These are phyloP conservation scores for Casuarina glauca DNA, from an alignment of 306 rosid genomes.

Conservation along the genomic window DNA sequence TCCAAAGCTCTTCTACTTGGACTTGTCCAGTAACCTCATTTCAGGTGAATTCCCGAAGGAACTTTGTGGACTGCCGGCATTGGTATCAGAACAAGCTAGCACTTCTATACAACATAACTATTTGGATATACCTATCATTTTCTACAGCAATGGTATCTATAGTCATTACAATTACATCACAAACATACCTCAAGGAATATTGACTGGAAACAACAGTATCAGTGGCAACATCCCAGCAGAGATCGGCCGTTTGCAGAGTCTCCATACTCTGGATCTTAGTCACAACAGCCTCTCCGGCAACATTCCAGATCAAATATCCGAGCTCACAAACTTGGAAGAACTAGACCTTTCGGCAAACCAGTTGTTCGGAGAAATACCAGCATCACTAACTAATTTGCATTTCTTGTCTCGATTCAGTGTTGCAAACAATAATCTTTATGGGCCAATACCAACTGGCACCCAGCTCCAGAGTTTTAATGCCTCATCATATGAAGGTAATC, in stretches of 20 bases:
- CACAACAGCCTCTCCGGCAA: not conserved
- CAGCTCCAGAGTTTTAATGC: not conserved
- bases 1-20: not conserved
- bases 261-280: not conserved
- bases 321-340: conserved; percentile 7
- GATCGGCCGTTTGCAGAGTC: not conserved
- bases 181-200: not conserved
- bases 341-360: not conserved
- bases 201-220: not conserved
- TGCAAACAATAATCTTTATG: not conserved
- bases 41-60: conserved; percentile 5
- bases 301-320: conserved; percentile 13
- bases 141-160: not conserved
- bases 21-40: not conserved
- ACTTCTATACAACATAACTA: no score
- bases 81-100: not conserved
- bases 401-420: conserved; percentile 8
- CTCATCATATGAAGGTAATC: conserved; percentile 1
- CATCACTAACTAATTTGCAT: not conserved
- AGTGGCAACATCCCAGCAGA: conserved; percentile 3
- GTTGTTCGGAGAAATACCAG: conserved; percentile 16
- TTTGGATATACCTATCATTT: not conserved
- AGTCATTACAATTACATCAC: not conserved
- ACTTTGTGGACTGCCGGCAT: not conserved
- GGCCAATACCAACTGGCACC: conserved; percentile 10